Evolutionary conservation across 2,329 filamentous ascomycete species (phyloP).

Genomic region (Penicillium sclerotiorum): DNA sequence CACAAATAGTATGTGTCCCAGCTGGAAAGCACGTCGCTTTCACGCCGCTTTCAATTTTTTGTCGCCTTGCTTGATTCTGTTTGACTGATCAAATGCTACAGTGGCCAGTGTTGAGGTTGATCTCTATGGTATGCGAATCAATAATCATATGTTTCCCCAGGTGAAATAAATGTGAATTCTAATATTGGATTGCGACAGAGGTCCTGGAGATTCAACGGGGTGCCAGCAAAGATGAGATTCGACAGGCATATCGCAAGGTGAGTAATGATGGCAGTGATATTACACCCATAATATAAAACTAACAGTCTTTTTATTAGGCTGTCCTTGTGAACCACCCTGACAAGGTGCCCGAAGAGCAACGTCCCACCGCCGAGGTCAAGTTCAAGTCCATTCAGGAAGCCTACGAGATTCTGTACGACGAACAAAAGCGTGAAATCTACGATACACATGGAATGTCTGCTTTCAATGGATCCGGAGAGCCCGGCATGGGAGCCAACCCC

Average conservation of each 20-base stretch:
- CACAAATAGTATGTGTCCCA: slow-evolving; percentile 1
- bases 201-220: slow-evolving; percentile 74
- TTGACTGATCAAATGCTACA: slow-evolving; percentile 27
- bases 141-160: not conserved
- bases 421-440: slow-evolving; percentile 88
- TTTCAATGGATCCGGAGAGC: slow-evolving; percentile 76
- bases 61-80: slow-evolving; percentile 1
- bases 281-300: too few relatives aligned
- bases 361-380: slow-evolving; percentile 80
- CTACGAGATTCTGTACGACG: slow-evolving; percentile 97
- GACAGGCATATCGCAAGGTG: slow-evolving; percentile 97
- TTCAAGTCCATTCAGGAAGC: slow-evolving; percentile 94
- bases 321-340: slow-evolving; percentile 90
- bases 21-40: not conserved
- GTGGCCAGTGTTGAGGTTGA: slow-evolving; percentile 51
- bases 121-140: slow-evolving; percentile 59
- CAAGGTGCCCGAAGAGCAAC: slow-evolving; percentile 85
- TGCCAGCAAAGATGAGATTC: slow-evolving; percentile 79
- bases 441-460: slow-evolving; percentile 95
- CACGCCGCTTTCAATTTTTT: not conserved
- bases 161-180: slow-evolving; percentile 8
- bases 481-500: slow-evolving; percentile 61
- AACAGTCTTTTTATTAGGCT: too few relatives aligned
- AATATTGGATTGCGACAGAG: slow-evolving; percentile 54
- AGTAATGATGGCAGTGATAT: too few relatives aligned